phyloP scores from a whole-genome alignment of 371 early-diverging fungal genomes.

The Saksenaea vasiformis region DNA sequence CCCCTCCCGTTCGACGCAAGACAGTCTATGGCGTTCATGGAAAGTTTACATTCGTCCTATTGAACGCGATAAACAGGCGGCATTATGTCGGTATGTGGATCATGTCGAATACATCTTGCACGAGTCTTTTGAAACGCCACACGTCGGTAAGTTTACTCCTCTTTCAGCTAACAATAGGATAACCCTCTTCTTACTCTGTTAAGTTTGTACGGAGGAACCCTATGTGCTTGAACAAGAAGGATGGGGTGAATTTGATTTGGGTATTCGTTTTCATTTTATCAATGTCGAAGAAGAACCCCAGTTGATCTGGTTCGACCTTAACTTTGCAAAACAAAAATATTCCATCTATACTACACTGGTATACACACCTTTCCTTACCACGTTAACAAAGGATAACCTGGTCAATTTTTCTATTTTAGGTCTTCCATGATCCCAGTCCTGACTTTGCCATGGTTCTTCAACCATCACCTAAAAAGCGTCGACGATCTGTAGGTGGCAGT shows the following conservation, averaged over 20 bases:
- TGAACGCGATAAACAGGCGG: background rate
- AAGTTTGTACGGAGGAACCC: slow-evolving; percentile 62
- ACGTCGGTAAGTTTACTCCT: background rate
- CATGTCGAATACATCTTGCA: slow-evolving; percentile 73
- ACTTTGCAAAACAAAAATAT: slow-evolving; percentile 58
- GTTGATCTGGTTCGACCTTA: slow-evolving; percentile 63
- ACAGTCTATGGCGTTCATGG: background rate
- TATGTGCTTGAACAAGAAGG: slow-evolving; percentile 65
- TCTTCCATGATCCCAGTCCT: slow-evolving; percentile 17
- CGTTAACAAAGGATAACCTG: too few species aligned
- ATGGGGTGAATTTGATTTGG: slow-evolving; percentile 77
- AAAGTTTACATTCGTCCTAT: background rate
- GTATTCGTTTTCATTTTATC: slow-evolving; percentile 57
- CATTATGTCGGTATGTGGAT: slow-evolving; percentile 31
- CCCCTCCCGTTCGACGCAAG: background rate
- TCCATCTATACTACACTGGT: slow-evolving; percentile 44
- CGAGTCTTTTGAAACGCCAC: slow-evolving; percentile 59
- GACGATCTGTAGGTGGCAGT: background rate
- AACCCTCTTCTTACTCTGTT: background rate
- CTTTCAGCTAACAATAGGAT: background rate
- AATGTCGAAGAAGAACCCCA: slow-evolving; percentile 49
- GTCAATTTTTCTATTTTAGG: background rate
- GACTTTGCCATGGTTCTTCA: slow-evolving; percentile 1
- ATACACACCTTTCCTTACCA: background rate
- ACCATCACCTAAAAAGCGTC: background rate